Base-by-base conservation (phyloP, 1,139 yeast genomes). In the Wickerhamomyces sp. region DNA sequence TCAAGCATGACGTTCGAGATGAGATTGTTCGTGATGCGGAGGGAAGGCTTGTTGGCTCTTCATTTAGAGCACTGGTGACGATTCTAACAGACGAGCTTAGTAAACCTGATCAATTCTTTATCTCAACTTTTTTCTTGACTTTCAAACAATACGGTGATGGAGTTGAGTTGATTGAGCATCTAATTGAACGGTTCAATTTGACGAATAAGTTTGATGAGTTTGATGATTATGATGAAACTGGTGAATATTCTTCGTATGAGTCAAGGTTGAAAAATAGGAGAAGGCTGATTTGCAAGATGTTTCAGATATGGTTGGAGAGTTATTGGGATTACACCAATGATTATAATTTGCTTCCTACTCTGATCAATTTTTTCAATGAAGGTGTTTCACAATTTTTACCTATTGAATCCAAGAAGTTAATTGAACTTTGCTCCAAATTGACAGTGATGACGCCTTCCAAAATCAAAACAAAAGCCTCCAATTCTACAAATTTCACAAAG, bases 291-390 rank as follows among this genome's bases (percentile, higher is more conserved):
- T 76, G 80, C 44, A 75, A 72, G 47, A 66, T 83, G 58, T 76
- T 87, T 50, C 83, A 77, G 51, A 64, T 78, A 33, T 89, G 97
- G 97, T 61, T 88, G 58, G 94, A 86, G 57, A 80, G 91, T 35
- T 87, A 82, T 54, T 89, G 96, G 96, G 74, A 77, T 46, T 74
- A 69, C 37, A 68, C 72, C 23, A 50, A 63, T 12, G 96, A 87
- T 53, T 73, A 71, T 42, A 63, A 60, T 17, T 65, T 78, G 23
- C 59, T 88, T 31, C 76, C 91, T 10, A 78, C 87, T 0, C 61
- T 87, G 51, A 68, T 84, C 26, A 82, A 82, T 52, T 82, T 87
- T 51, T 80, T 85, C 53, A 84, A 84, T 56, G 91, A 83, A 57
- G 86, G 81, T 14, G 67, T 79, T 17, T 66, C 75, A 13, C 51